Base-by-base conservation (phyloP, 2,329 filamentous ascomycete species). In the Immersiporthe knoxdaviesiana region DNA sequence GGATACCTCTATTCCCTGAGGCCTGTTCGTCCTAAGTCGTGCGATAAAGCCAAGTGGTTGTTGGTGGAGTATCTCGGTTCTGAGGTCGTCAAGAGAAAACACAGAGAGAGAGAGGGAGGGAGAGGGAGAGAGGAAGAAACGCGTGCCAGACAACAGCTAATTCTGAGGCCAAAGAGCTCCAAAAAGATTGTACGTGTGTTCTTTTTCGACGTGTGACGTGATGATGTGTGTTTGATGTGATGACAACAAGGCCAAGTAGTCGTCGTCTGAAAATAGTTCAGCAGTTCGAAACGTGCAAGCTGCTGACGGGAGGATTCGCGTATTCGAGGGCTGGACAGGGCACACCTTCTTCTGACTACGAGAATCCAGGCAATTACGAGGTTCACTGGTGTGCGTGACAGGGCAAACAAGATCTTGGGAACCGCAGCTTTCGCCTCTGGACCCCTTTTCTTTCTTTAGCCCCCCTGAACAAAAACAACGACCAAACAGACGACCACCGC, bases 251-350 rank as follows among this genome's bases (percentile, higher is more conserved):
- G 16, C 56, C 14, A 24, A 18, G 35, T 35, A 35, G 35, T 60
- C 35, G 39, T 63, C 27, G 39, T 63, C 61, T 63, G 61, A 63
- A 63, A 63, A 63, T 63, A 63, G 61, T 44, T 2, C 27, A 39
- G 24, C 27, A 39, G 24, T 27, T 47, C 24, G 37, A 63, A 44
- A 47, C 39, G 18, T 63, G 61, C 61, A 47, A 47, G 61, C 27
- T 63, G 61, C 61, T 63, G 61, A 50, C 41, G 39, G 61, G n/a
- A 47, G 61, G 24, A 63, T 50, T 63, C 61, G 39, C 3, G 24
- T 10, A 35, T 4, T 47, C 18, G 21, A 47, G 44, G 44, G 18
- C 18, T 2, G 44, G 44, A 44, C 21, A 44, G 41, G 5, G 41
- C 41, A 44, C 41, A 44, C 41, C n/a, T n/a, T n/a, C 41, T 44